Conservation (phyloP, 192 early-diverging fungal genomes). For the Gaertneriomyces sp. region DNA sequence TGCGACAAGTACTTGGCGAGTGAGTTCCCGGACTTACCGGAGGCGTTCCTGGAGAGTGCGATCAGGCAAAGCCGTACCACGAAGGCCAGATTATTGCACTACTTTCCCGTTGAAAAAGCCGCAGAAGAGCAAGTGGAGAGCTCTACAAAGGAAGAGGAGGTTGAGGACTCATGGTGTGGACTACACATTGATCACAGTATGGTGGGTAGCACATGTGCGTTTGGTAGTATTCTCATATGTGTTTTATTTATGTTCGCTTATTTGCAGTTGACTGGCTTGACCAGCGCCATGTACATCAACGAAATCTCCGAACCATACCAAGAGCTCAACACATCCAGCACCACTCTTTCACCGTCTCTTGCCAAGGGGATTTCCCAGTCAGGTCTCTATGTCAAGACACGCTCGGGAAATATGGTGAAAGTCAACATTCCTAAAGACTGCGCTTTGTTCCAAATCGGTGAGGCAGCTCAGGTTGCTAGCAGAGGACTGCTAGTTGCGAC, state of each 20-base stretch:
- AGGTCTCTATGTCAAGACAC: constrained; percentile 60
- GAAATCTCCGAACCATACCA: constrained; percentile 27
- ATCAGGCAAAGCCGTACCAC: constrained; percentile 49
- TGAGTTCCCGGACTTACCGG: constrained; percentile 37
- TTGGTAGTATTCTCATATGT: neutral
- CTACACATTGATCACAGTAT: constrained; percentile 63
- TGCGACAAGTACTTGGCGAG: constrained; percentile 56
- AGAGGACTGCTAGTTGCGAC: constrained; percentile 56
- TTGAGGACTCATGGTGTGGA: constrained; percentile 66
- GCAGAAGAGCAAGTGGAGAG: neutral
- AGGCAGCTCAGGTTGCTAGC: constrained; percentile 55
- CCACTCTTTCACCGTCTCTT: constrained; percentile 7
- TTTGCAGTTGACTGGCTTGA: constrained; percentile 54
- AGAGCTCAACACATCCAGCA: constrained; percentile 19
- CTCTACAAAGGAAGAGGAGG: constrained; percentile 19
- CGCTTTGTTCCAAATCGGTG: constrained; percentile 68
- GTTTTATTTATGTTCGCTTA: constrained; percentile 18
- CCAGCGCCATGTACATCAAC: constrained; percentile 59
- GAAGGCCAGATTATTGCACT: constrained; percentile 67
- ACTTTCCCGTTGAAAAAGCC: constrained; percentile 50
- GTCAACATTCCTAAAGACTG: constrained; percentile 58
- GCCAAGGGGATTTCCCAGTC: constrained; percentile 27
- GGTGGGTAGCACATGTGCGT: neutral
- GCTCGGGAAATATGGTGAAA: constrained; percentile 42
- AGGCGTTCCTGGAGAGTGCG: constrained; percentile 48